Conservation (phyloP, 495 filamentous ascomycete genomes). For the Trichoderma gamsii region DNA sequence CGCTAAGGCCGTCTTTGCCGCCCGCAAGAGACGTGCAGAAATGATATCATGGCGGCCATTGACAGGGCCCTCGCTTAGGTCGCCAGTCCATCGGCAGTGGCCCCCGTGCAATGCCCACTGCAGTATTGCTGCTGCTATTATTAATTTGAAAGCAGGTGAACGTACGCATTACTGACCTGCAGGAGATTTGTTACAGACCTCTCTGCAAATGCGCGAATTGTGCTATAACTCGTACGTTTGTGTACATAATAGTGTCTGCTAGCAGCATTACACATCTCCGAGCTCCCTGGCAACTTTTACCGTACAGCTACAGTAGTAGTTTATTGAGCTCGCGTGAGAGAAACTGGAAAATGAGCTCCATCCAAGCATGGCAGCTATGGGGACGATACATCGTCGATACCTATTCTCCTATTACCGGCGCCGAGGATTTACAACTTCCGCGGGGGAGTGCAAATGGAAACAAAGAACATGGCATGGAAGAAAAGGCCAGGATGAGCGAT, state of each 20-base stretch:
- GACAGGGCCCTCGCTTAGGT: not conserved
- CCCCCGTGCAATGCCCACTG: no score
- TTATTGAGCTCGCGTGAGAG: not conserved
- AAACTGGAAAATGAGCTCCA: no score
- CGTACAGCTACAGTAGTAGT: not conserved
- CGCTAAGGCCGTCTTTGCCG: not conserved
- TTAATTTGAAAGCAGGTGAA: not conserved
- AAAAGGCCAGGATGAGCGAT: not conserved
- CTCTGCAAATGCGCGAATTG: no score
- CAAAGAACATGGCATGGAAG: not conserved
- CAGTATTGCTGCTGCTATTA: no score
- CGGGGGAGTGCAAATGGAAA: not conserved
- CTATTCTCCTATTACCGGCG: not conserved
- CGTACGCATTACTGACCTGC: not conserved
- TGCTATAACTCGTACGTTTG: no score
- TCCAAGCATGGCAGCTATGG: not conserved
- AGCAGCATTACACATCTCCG: no score
- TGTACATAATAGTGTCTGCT: no score
- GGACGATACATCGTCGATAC: not conserved
- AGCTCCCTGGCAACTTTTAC: no score
- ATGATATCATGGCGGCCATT: conserved; percentile 1
- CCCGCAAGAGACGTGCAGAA: not conserved
- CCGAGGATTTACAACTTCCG: not conserved
- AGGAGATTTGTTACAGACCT: no score
- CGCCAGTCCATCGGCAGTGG: no score